Conservation (phyloP, 805 yeast genomes). For the Tetrapisispora phaffii region DNA sequence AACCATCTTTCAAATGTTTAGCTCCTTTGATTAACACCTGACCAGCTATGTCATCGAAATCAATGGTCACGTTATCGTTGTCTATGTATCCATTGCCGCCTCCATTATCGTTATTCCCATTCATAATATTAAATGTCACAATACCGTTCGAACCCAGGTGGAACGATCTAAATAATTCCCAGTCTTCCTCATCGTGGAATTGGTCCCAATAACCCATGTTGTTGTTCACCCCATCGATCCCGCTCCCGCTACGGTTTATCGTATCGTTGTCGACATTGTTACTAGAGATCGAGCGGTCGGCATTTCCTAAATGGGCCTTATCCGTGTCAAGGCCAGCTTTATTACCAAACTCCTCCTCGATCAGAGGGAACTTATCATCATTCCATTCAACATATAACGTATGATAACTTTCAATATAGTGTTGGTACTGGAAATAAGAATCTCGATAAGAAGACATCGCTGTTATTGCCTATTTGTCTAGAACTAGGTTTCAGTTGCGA, state of each 20-base stretch:
- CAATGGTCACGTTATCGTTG: not conserved
- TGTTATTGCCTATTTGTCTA: too few species aligned
- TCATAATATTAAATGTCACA: conserved; percentile 9
- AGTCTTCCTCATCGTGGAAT: conserved; percentile 26
- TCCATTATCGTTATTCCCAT: not conserved
- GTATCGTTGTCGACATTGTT: not conserved
- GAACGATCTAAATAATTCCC: conserved; percentile 20
- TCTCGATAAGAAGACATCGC: conserved; percentile 14
- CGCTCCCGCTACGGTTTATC: not conserved
- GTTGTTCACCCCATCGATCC: not conserved
- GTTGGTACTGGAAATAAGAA: conserved; percentile 23
- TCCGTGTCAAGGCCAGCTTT: not conserved
- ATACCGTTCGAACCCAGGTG: conserved; percentile 22
- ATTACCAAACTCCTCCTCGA: conserved; percentile 11
- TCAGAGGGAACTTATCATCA: conserved; percentile 22
- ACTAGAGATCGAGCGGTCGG: not conserved
- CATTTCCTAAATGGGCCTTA: not conserved
- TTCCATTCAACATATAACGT: conserved; percentile 25
- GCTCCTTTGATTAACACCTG: not conserved
- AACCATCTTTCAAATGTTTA: not conserved
- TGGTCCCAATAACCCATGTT: conserved; percentile 23
- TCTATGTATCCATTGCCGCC: not conserved
- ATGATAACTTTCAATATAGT: conserved; percentile 16
- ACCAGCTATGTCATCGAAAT: not conserved
- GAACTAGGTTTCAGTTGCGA: too few species aligned